Evolutionary conservation across 2,329 filamentous ascomycete genomes (phyloP), one percentile per base, ranked within the genome.

Genomic region (Paecilomyces dactylethromorphus): DNA sequence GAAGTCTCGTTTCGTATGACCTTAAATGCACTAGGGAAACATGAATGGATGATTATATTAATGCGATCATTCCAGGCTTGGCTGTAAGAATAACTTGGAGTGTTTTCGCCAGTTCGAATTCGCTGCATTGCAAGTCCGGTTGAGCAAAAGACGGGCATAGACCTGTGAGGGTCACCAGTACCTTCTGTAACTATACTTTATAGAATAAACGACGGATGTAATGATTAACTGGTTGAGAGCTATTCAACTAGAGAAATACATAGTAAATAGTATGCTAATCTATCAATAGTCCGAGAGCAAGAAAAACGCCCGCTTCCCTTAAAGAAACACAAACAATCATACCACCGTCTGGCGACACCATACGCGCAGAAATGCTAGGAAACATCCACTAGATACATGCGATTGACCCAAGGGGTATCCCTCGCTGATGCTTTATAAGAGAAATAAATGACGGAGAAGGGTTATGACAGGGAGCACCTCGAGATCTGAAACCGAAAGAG

Each of bases 381-480:
- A 32, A 49, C 55, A 49, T 24, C 5, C 11, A 26, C 50, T 52
- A 58, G 26, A 58, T 54, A 54, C 53, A 60, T 21, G 53, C 18
- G 18, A 54, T 31, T 55, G 45, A 33, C 31, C 55, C 57, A 39
- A 45, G 39, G 55, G 54, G 54, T 58, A 53, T 60, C 53, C 56
- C 31, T 65, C 61, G 62, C 63, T 62, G 63, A 69, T 68, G 67
- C 65, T 68, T 65, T 62, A 59, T 64, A 61, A 56, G 55, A 59
- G 59, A 61, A 45, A 45, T 21, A 18, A 45, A 45, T 21, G n/a
- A 45, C n/a, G 39, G 39, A 54, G 54, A 60, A 45, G 33, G 54
- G 12, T 26, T 33, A 31, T 62, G 58, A 59, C 52, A 57, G 56
- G 45, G 55, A 62, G 2, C 8, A 35, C 21, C 3, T 54, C 13